Evolutionary conservation across 164 flowering plant species (phyloP), one percentile per base, ranked within the genome.

Genomic region (Vitis rotundifolia): DNA sequence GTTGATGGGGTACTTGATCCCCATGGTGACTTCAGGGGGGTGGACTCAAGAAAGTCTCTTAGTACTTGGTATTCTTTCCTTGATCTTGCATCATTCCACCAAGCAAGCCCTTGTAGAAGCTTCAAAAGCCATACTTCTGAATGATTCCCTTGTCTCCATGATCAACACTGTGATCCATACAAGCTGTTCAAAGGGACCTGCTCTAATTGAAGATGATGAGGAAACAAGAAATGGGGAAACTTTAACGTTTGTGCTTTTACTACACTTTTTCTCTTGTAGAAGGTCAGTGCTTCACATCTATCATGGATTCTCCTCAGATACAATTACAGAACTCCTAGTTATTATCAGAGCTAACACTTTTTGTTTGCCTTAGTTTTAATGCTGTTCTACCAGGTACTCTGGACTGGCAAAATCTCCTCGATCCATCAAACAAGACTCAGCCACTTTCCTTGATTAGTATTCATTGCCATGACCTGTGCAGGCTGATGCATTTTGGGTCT

Each of bases 401-500:
- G n/a, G 83, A 86, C 66, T 88, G 91, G 89, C 81, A 78, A 60
- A 70, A 54, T 70, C 77, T 85, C 64, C 76, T 91, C 49, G 78
- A 78, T 61, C 71, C 77, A 47, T 72, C 85, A 19, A 67, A 56
- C 37, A 59, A 13, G 56, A 67, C 18, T 37, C 78, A 67, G 71
- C 59, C 76, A 69, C 62, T 81, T 55, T 57, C 85, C 60, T 69
- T 79, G 59, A 75, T 86, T 67, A 75, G 84, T 76, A 82, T 89
- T 63, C 63, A 31, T 28, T 87, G 92, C 80, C 88, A 84, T 57
- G 90, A 90, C 62, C 72, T 93, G 76, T 90, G 97, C 88, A 83
- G 87, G 78, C 69, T 93, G 67, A 65, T 95, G 73, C 81, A 93
- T 81, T 92, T 82, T 78, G 99, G 99, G 15, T 78, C 95, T 66